Percentiles rank a stretch among this genome's conserved stretches.
These are phyloP conservation scores for Otatea glauca DNA, from an alignment of 176 grass and related monocot species.

Conservation along the genomic window DNA sequence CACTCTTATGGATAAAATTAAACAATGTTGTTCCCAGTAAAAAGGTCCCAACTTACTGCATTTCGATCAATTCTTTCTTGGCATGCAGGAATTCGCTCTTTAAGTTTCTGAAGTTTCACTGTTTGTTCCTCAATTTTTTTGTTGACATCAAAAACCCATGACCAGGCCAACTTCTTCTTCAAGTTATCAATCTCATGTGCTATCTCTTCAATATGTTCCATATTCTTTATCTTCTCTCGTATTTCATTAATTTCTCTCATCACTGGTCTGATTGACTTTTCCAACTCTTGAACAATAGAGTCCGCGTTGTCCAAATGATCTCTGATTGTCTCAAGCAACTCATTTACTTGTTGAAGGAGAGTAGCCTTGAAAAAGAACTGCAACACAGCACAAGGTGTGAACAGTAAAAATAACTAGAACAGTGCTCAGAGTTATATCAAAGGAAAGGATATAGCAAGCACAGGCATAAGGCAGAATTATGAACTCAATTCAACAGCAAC, in stretches of 20 bases:
- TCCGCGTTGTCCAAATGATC: slow-evolving; percentile 49
- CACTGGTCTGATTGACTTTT: slow-evolving; percentile 67
- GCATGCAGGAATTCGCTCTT: slow-evolving; percentile 82
- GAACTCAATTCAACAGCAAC: slow-evolving; percentile 24
- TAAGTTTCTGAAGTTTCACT: slow-evolving; percentile 70
- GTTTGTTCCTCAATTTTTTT: slow-evolving; percentile 66
- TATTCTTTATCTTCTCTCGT: slow-evolving; percentile 86
- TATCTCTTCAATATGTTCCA: slow-evolving; percentile 96
- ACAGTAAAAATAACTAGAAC: slow-evolving; percentile 6
- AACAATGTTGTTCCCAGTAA: not conserved
- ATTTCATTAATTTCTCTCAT: slow-evolving; percentile 76
- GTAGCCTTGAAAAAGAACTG: slow-evolving; percentile 99
- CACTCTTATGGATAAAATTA: slow-evolving; percentile 17
- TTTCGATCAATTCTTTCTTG: slow-evolving; percentile 82
- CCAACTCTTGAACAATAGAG: slow-evolving; percentile 69
- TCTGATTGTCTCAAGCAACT: slow-evolving; percentile 71
- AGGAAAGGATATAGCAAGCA: not conserved
- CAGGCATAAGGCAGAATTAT: slow-evolving; percentile 26
- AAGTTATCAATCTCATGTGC: slow-evolving; percentile 71
- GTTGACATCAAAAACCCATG: slow-evolving; percentile 86
- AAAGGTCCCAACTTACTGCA: slow-evolving; percentile 56
- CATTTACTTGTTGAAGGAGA: slow-evolving; percentile 95
- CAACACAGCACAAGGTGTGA: slow-evolving; percentile 30
- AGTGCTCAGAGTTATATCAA: slow-evolving; percentile 5
- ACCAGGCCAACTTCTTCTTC: slow-evolving; percentile 94